Percentiles rank a stretch among this genome's conserved stretches.
Conservation (phyloP, 352 stramenopile species). For the Phytophthora pisi region DNA sequence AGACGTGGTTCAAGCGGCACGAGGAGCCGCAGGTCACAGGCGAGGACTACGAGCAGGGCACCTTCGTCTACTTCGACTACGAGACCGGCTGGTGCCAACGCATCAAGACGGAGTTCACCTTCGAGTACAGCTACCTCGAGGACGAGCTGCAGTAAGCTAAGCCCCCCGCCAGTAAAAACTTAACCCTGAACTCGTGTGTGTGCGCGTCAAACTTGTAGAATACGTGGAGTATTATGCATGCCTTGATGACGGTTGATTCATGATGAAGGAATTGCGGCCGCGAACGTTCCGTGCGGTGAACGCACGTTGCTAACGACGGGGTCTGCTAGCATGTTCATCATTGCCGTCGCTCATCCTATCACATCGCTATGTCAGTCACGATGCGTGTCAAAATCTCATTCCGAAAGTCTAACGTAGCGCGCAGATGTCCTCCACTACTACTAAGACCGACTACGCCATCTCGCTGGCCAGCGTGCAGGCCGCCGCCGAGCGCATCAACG, state of each 20-base stretch:
- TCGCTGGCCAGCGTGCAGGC: conserved; percentile 55
- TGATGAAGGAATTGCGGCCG: too few relatives aligned
- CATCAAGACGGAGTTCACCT: conserved; percentile 99
- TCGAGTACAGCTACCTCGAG: conserved; percentile 98
- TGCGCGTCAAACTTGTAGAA: too few relatives aligned
- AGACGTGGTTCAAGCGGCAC: conserved; percentile 99
- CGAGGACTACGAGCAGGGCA: conserved; percentile 99
- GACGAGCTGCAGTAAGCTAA: conserved; percentile 78
- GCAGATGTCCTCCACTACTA: conserved; percentile 7
- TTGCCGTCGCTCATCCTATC: neutral
- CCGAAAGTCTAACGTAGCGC: neutral
- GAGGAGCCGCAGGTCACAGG: conserved; percentile 96
- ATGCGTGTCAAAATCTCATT: neutral
- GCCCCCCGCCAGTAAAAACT: conserved; percentile 24
- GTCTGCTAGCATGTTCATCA: neutral
- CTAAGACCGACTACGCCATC: conserved; percentile 53
- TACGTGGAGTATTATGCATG: neutral
- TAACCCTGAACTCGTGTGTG: conserved; percentile 23
- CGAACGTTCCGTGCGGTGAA: too few relatives aligned
- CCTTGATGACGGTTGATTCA: neutral
- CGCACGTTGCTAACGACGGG: too few relatives aligned
- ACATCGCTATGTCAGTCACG: neutral
- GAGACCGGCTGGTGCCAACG: conserved; percentile 98
- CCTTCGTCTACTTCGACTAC: conserved; percentile 99
- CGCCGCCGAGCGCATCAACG: conserved; percentile 57